phyloP scores from a whole-genome alignment of 352 stramenopile genomes.

The Globisporangium lucens region DNA sequence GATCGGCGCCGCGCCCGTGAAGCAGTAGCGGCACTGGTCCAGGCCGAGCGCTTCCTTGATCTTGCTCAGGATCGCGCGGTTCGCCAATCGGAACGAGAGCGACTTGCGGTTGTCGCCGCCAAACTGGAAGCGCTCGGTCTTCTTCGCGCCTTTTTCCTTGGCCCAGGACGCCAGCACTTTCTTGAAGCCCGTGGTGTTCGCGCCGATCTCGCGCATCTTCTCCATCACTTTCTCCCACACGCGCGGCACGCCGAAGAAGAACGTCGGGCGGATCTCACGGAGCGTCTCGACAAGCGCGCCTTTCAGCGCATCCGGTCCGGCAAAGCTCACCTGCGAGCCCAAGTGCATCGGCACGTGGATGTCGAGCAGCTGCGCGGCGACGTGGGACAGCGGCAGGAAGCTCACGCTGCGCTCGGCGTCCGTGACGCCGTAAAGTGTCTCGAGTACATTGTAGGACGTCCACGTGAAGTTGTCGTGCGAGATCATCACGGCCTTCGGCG shows the following conservation, averaged over 20 bases:
- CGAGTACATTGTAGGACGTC: slow-evolving; percentile 52
- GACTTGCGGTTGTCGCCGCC: slow-evolving; percentile 46
- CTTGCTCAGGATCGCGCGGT: slow-evolving; percentile 81
- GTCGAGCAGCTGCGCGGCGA: slow-evolving; percentile 76
- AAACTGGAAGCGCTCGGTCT: slow-evolving; percentile 66
- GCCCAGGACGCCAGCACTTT: slow-evolving; percentile 84
- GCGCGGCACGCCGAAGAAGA: slow-evolving; percentile 83
- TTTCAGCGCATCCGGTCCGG: slow-evolving; percentile 65
- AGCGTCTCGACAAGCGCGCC: slow-evolving; percentile 64
- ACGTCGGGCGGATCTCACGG: slow-evolving; percentile 58
- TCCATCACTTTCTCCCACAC: slow-evolving; percentile 90
- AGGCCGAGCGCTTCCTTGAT: slow-evolving; percentile 76
- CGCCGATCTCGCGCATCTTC: slow-evolving; percentile 57
- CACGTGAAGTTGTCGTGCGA: slow-evolving; percentile 77
- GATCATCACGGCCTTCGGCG: slow-evolving; percentile 73
- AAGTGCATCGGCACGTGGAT: slow-evolving; percentile 68
- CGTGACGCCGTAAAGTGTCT: slow-evolving; percentile 46
- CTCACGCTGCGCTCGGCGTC: slow-evolving; percentile 63
- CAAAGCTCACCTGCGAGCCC: slow-evolving; percentile 74
- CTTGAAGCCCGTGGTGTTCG: slow-evolving; percentile 70
- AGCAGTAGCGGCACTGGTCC: slow-evolving; percentile 78
- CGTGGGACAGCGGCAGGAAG: slow-evolving; percentile 82
- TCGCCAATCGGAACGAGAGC: slow-evolving; percentile 76
- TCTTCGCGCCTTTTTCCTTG: slow-evolving; percentile 62
- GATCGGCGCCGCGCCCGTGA: slow-evolving; percentile 80